A percentile compares a stretch with the other conserved stretches of the same genome.
phyloP scores from a whole-genome alignment of 2,329 filamentous ascomycete species.

The Pyricularia pennisetigena region DNA sequence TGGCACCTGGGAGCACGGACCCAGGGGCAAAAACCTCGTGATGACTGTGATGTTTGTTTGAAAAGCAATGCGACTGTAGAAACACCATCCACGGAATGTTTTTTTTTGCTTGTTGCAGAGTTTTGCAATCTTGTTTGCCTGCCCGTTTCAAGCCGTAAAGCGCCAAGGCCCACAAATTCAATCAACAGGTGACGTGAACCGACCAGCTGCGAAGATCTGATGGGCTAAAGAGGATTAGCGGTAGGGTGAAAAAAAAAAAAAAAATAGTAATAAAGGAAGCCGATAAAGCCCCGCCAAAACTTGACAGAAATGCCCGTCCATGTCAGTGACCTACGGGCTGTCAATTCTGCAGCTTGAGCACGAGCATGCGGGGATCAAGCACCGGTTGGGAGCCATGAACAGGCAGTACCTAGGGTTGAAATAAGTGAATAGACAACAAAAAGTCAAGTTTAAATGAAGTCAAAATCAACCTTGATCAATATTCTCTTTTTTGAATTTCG shows the following conservation, averaged over 20 bases:
- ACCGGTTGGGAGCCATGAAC: not conserved
- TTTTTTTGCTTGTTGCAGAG: not conserved
- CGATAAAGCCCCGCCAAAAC: not conserved
- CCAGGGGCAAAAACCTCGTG: not conserved
- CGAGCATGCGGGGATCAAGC: not conserved
- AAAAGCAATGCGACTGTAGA: not conserved
- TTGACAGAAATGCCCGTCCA: not conserved
- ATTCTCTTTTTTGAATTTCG: not conserved
- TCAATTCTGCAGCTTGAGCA: not conserved
- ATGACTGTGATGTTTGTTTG: not conserved
- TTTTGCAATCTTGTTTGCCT: not conserved
- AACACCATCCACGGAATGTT: not conserved
- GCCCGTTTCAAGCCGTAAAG: not conserved
- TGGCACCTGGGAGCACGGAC: not conserved
- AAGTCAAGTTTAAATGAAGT: not conserved
- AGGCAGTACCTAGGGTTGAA: not conserved
- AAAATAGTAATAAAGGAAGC: too few species aligned
- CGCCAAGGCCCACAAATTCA: not conserved
- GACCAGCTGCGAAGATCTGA: not conserved
- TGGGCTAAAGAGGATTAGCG: not conserved
- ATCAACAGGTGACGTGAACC: not conserved
- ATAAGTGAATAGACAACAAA: not conserved
- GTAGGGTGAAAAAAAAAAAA: too few species aligned
- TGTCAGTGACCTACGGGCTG: not conserved
- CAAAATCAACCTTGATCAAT: not conserved